phyloP scores from a whole-genome alignment of 352 stramenopile genomes.

The Thraustochytrium striatum region DNA sequence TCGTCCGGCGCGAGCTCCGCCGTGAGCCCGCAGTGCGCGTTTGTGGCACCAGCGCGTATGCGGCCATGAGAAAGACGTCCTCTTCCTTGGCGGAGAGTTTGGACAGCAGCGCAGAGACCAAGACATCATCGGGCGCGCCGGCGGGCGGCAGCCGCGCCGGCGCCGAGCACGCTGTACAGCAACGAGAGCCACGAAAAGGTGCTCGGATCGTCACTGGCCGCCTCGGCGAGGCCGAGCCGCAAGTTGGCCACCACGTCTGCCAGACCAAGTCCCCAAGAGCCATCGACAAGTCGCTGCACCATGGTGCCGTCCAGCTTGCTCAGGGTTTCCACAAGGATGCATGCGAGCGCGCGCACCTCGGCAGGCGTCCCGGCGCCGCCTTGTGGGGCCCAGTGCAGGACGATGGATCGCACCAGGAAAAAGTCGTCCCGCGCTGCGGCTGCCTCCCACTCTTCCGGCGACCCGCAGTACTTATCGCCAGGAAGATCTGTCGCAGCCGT shows the following conservation, averaged over 20 bases:
- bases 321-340: conserved; percentile 19
- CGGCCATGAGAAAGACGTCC: conserved; percentile 40
- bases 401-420: conserved; percentile 12
- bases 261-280: conserved; percentile 1
- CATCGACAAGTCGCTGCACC: background rate
- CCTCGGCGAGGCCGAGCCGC: background rate
- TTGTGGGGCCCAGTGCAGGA: conserved; percentile 15
- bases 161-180: conserved; percentile 19
- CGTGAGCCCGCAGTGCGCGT: conserved; percentile 9
- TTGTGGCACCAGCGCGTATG: conserved; percentile 7
- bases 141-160: background rate
- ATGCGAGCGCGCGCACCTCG: background rate
- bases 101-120: background rate
- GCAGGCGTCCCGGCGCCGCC: background rate
- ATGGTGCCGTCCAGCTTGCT: background rate
- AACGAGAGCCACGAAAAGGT: conserved; percentile 6
- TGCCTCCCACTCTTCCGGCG: conserved; percentile 1
- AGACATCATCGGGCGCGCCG: background rate
- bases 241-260: conserved; percentile 19
- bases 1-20: background rate
- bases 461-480: conserved; percentile 23
- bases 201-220: background rate
- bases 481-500: conserved; percentile 30
- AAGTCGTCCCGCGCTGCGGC: background rate
- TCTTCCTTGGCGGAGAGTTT: background rate